phyloP scores from a whole-genome alignment of 805 yeast genomes.

The Teunomyces aglyptinius region DNA sequence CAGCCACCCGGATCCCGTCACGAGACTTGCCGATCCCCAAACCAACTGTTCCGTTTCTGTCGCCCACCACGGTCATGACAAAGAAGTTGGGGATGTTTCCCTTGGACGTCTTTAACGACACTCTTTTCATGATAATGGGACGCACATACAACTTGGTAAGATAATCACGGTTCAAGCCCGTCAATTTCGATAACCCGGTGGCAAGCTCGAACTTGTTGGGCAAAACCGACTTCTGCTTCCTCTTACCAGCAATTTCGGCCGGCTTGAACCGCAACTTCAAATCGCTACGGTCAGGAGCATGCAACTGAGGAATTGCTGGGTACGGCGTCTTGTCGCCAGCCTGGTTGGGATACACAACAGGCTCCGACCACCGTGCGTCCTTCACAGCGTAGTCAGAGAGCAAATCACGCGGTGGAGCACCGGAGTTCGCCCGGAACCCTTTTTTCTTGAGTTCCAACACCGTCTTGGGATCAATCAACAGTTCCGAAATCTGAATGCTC shows the following conservation, averaged over 20 bases:
- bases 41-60: conserved; percentile 90
- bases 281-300: conserved; percentile 50
- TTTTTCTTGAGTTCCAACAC: conserved; percentile 39
- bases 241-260: conserved; percentile 12
- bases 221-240: conserved; percentile 11
- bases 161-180: conserved; percentile 64
- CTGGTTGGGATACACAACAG: conserved; percentile 50
- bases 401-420: conserved; percentile 64
- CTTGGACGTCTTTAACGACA: conserved; percentile 86
- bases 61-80: conserved; percentile 87
- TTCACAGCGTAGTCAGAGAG: conserved; percentile 66
- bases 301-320: conserved; percentile 55
- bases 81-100: conserved; percentile 85
- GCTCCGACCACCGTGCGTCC: conserved; percentile 77
- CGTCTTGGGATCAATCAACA: conserved; percentile 64
- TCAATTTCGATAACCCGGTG: conserved; percentile 54
- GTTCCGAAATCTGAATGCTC: conserved; percentile 78
- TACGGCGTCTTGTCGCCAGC: conserved; percentile 50
- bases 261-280: conserved; percentile 36
- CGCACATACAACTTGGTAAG: conserved; percentile 60
- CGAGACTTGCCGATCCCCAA: conserved; percentile 93
- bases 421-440: conserved; percentile 32
- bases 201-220: conserved; percentile 37
- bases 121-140: conserved; percentile 72
- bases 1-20: conserved; percentile 70